Evolutionary conservation across 129 eudicot species (phyloP).

Genomic region (Tagetes patula): DNA sequence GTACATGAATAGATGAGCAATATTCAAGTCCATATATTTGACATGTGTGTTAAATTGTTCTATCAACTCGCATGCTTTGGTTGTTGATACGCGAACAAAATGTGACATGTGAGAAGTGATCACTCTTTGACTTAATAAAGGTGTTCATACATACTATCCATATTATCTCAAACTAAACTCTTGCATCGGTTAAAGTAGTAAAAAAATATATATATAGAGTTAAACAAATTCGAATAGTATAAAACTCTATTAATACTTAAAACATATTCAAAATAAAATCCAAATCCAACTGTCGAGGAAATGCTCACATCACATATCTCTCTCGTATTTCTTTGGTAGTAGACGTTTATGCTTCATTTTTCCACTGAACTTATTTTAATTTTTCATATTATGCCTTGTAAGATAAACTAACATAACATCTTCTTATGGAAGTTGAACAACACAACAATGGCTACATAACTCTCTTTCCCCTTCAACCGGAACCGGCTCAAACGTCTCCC

Average conservation of each 20-base stretch:
- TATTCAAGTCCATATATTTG: too few relatives aligned
- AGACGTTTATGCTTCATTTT: not conserved
- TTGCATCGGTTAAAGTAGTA: too few relatives aligned
- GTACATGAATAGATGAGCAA: too few relatives aligned
- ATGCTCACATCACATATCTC: not conserved
- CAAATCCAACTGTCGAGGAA: not conserved
- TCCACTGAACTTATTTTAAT: not conserved
- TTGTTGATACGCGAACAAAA: too few relatives aligned
- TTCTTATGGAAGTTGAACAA: slow-evolving; percentile 35
- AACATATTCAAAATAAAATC: not conserved
- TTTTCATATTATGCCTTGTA: not conserved
- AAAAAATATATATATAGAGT: not conserved
- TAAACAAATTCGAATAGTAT: not conserved
- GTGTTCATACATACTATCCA: too few relatives aligned
- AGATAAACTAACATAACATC: not conserved
- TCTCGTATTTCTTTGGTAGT: not conserved
- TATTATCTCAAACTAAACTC: too few relatives aligned
- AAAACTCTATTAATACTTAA: not conserved
- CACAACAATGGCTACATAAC: slow-evolving; percentile 59
- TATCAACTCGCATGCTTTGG: too few relatives aligned
- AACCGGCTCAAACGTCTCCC: slow-evolving; percentile 49
- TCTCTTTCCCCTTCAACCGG: slow-evolving; percentile 48
- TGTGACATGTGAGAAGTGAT: too few relatives aligned
- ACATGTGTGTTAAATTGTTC: too few relatives aligned
- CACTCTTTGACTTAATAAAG: too few relatives aligned